Base-by-base conservation (phyloP, 495 filamentous ascomycete species). In the Halenospora varia region DNA sequence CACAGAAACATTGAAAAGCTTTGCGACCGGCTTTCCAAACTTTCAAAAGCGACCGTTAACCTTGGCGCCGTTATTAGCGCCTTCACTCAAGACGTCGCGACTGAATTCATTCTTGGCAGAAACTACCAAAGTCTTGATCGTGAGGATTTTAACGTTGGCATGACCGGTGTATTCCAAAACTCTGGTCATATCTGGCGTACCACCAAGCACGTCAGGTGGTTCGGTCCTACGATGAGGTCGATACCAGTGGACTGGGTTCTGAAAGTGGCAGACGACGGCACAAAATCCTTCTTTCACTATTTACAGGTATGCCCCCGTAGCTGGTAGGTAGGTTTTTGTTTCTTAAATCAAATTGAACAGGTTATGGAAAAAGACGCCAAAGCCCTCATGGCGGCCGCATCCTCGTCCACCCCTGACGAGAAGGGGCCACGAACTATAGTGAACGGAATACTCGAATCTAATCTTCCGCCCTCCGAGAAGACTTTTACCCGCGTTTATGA, bases 61-160 rank as follows among this genome's bases (percentile, higher is more conserved):
- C 52, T 72, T 23, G 68, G 68, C 18, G 68, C 70, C 0, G 67
- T 62, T 4, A 62, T 67, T 17, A 70, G 66, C 42, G 70, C 68
- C 3, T 65, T 67, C 23, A 51, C 59, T 0, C 29, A 61, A 13
- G 66, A 69, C 26, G 61, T 60, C 0, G 48, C 63, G 6, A 62
- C 48, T 11, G 68, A 70, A 25, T 72, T 67, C 23, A 63, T 66
- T 19, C 11, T 70, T 10, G 64, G 64, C 0, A 66, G 66, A 48
- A 42, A 53, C 10, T 67, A 70, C 44, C 55, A 61, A 24, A 60
- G 60, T 24, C 62, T 72, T 11, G 66, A 67, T 45, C 10, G 22
- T 50, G 62, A 64, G 2, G 68, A 72, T 26, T 72, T 70, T 39
- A 51, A 60, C 26, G 24, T 51, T 10, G 55, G 48, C 11, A 51